Evolutionary conservation across 345 rosid genomes (phyloP).

Genomic region (Geranium brycei): DNA sequence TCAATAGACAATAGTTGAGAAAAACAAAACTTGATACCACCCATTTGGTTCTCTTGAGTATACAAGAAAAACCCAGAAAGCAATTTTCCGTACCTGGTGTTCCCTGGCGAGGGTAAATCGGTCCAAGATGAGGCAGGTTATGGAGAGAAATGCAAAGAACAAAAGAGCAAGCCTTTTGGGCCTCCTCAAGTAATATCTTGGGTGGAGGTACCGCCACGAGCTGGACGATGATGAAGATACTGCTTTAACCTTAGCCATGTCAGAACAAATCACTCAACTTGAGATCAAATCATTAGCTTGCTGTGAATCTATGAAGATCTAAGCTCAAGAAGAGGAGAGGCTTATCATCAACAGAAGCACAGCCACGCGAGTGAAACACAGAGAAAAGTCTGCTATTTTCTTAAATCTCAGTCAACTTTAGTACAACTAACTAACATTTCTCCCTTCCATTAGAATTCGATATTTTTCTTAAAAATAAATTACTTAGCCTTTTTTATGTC

Average conservation of each 20-base stretch:
- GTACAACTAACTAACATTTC: too few relatives aligned
- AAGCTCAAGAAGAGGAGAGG: too few relatives aligned
- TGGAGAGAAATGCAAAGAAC: conserved; percentile 19
- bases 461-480: too few relatives aligned
- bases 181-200: conserved; percentile 20
- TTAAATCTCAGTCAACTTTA: too few relatives aligned
- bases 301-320: too few relatives aligned
- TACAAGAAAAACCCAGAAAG: too few relatives aligned
- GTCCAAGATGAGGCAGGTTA: conserved; percentile 22
- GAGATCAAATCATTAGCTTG: not conserved
- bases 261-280: not conserved
- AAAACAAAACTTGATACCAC: not conserved
- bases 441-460: too few relatives aligned
- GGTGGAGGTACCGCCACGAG: conserved; percentile 20
- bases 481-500: too few relatives aligned
- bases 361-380: too few relatives aligned
- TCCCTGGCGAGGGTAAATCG: conserved; percentile 23
- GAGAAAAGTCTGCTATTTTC: too few relatives aligned
- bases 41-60: not conserved
- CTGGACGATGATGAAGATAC: conserved; percentile 4
- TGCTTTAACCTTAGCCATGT: conserved; percentile 15
- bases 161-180: conserved; percentile 22
- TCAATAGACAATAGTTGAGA: too few relatives aligned
- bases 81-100: conserved; percentile 12
- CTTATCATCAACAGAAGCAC: too few relatives aligned